Base-by-base conservation (phyloP, 768 basidiomycete species). In the Lyophyllum shimeji region DNA sequence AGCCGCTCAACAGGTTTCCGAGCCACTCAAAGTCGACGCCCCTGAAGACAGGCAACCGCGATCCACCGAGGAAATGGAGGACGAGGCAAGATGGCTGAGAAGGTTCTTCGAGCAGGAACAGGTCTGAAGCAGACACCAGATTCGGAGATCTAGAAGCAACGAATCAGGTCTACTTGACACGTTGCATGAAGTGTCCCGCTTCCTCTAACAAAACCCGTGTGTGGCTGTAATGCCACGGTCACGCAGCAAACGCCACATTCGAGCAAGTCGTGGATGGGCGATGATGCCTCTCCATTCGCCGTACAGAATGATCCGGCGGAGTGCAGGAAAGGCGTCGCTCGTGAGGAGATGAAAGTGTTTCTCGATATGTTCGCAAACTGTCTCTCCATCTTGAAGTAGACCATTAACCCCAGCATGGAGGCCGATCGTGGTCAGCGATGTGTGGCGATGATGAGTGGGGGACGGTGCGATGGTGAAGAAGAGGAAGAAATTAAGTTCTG, bases 31-130 rank as follows among this genome's bases (percentile, higher is more conserved):
- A 51, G 83, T 90, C 18, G 87, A 90, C 62, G 84, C 82, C n/a
- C 87, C 90, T 53, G 89, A 88, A 24, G 75, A 81, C 55, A 73
- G 91, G 53, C 62, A 63, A n/a, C 80, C 87, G 25, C 77, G 93
- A 50, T 75, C 80, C 7, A 60, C 80, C 59, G 77, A 84, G 53
- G 93, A 95, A 55, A 95, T 95, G 93, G 82, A 85, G 68, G 74
- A 76, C 53, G 93, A 95, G 69, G 91, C 92, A 0, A 64, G 56
- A 18, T 89, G 89, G 88, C 69, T 95, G 31, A 76, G 69, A 53
- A 66, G 66, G 1, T 82, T 92, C 59, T 88, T 89, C 59, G 55
- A 62, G 18, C 58, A 65, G n/a, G 58, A n/a, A n/a, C n/a, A n/a
- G n/a, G n/a, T n/a, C n/a, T n/a, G n/a, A n/a, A n/a, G n/a, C n/a